Base-by-base conservation (phyloP, 2,329 filamentous ascomycete species). In the Xylariales sp. region DNA sequence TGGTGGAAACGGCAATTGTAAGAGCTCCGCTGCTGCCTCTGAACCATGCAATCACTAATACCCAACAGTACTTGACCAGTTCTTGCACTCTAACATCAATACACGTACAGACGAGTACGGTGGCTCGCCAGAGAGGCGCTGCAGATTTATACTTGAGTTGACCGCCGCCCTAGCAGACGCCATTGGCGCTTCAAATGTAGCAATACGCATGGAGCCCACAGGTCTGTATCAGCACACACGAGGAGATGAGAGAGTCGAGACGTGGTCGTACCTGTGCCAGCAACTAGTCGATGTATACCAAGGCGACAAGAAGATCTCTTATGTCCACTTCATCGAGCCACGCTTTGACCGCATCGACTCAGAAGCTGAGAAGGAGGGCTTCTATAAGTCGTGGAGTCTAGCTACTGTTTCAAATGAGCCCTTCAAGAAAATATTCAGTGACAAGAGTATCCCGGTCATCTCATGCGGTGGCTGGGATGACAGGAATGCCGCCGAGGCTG, bases 251-350 rank as follows among this genome's bases (percentile, higher is more conserved):
- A 58, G 70, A 0, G 41, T 73, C 6, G 68, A 72, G 50, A 71
- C 68, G 1, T 75, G 71, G 66, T 57, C 62, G 4, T 58, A 67
- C 24, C 54, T 74, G 4, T 71, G 68, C 47, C 52, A 59, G 25
- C 56, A 63, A 48, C 66, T 71, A 14, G 56, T 56, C 2, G 25
- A 35, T 9, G 50, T 48, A 8, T 48, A 64, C 7, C 50, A 57
- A 4, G 50, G 54, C n/a, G 38, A 53, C 10, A 48, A 59, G 12
- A 43, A 51, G 39, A 49, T 72, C 22, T 66, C 66, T 0, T 74
- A 73, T 42, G 63, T 71, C n/a, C 68, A 65, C 51, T 67, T 73
- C 29, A 65, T 73, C 40, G 70, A 73, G 52, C 70, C 70, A 53
- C 57, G 68, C 10, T 70, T 59, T 50, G 68, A 73, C 42, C 68